Evolutionary conservation across 169 alveolate species (phyloP).

Genomic region (Plasmodium fragile): DNA sequence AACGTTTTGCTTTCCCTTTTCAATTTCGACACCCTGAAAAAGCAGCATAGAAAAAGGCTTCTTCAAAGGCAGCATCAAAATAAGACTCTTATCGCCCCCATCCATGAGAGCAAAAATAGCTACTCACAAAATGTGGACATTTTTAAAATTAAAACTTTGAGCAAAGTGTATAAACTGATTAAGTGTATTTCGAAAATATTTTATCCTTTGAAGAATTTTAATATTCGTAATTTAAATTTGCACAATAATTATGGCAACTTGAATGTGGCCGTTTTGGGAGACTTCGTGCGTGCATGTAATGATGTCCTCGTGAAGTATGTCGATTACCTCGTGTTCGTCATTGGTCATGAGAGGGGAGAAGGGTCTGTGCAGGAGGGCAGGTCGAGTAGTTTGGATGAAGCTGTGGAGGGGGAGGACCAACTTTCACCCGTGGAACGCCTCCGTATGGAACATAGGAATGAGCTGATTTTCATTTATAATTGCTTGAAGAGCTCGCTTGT

Average conservation of each 20-base stretch:
- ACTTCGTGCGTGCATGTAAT: conserved; percentile 37
- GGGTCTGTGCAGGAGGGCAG: neutral
- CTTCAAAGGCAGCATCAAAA: neutral
- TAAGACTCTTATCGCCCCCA: neutral
- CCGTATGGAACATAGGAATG: conserved; percentile 17
- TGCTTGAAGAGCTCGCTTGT: conserved; percentile 61
- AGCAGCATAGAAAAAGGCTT: neutral
- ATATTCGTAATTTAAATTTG: neutral
- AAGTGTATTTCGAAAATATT: conserved; percentile 61
- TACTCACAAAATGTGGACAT: conserved; percentile 4
- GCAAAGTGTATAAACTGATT: conserved; percentile 58
- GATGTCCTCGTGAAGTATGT: conserved; percentile 32
- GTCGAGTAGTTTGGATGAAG: neutral
- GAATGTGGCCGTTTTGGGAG: conserved; percentile 1
- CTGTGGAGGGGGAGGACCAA: neutral
- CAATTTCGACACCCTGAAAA: conserved; percentile 14
- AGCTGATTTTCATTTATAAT: conserved; percentile 43
- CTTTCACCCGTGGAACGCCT: neutral
- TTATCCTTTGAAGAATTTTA: conserved; percentile 53
- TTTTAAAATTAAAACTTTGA: conserved; percentile 31
- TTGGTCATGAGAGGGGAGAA: neutral
- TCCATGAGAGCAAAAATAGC: neutral
- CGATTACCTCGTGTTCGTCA: conserved; percentile 38
- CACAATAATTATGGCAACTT: conserved; percentile 51
- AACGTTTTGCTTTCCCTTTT: conserved; percentile 27